phyloP scores from a whole-genome alignment of 257 asterid species.

The Solanum etuberosum region DNA sequence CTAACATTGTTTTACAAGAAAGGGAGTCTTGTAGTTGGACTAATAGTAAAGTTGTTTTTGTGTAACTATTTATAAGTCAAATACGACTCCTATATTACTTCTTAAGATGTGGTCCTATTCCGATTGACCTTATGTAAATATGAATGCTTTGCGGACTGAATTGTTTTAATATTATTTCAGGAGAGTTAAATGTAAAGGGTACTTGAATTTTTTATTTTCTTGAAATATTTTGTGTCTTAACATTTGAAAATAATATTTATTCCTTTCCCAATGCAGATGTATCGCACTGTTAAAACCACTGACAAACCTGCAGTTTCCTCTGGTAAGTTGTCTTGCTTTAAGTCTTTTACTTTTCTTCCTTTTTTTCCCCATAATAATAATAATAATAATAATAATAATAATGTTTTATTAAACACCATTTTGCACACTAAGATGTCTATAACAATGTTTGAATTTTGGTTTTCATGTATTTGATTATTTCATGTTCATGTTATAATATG shows the following conservation, averaged over 20 bases:
- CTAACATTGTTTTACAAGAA: background rate
- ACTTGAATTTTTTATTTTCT: background rate
- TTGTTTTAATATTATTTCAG: background rate
- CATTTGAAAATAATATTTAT: background rate
- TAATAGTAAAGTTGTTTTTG: background rate
- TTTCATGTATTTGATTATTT: background rate
- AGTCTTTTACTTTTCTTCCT: background rate
- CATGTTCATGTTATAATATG: background rate
- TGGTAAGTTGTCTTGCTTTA: slow-evolving; percentile 42
- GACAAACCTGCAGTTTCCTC: slow-evolving; percentile 94
- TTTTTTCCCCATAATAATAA: background rate
- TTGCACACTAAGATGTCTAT: background rate
- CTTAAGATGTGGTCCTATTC: background rate
- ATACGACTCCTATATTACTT: background rate
- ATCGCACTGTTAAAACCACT: slow-evolving; percentile 89
- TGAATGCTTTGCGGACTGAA: background rate
- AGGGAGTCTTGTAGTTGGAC: background rate
- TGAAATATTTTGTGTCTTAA: background rate
- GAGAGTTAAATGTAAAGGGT: background rate
- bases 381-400: background rate
- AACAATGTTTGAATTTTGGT: background rate
- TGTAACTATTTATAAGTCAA: background rate
- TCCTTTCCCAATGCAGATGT: slow-evolving; percentile 67
- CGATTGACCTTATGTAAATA: background rate
- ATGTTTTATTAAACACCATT: background rate